These are phyloP conservation scores for Lumnitzera littorea DNA, from an alignment of 345 rosid species.

Conservation along the genomic window DNA sequence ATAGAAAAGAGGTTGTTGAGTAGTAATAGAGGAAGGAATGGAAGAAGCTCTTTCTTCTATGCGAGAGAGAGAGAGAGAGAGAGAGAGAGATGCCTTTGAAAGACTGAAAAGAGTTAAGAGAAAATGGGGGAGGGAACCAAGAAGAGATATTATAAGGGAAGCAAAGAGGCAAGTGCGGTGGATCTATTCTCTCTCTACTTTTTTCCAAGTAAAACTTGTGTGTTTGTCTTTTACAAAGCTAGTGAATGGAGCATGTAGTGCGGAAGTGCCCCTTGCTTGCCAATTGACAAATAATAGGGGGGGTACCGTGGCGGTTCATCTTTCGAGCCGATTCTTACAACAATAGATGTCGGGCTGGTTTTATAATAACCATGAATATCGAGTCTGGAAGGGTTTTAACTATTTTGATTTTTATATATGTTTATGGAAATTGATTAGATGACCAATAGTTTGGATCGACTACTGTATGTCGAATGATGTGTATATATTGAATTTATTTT, in stretches of 20 bases:
- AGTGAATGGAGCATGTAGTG: not conserved
- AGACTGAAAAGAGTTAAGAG: conserved; percentile 4
- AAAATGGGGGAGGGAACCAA: conserved; percentile 30
- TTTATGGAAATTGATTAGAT: no score
- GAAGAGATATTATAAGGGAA: conserved; percentile 29
- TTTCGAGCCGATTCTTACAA: no score
- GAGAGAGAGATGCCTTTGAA: not conserved
- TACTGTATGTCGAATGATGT: no score
- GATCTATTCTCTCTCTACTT: conserved; percentile 15
- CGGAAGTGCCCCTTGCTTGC: not conserved
- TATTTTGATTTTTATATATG: no score
- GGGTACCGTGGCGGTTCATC: not conserved
- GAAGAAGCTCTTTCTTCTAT: conserved; percentile 9
- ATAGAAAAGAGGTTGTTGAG: conserved; percentile 2
- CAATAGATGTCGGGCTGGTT: no score
- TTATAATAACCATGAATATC: no score
- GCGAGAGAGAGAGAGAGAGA: not conserved
- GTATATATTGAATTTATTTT: no score
- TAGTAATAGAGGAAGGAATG: not conserved
- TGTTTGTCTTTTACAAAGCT: not conserved
- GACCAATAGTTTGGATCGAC: no score
- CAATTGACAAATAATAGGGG: not conserved
- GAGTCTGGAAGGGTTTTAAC: no score
- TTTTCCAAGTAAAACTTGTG: not conserved
- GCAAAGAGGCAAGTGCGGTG: conserved; percentile 23